Evolutionary conservation across 768 basidiomycete species (phyloP).

Genomic region (Trametes cinnabarina): DNA sequence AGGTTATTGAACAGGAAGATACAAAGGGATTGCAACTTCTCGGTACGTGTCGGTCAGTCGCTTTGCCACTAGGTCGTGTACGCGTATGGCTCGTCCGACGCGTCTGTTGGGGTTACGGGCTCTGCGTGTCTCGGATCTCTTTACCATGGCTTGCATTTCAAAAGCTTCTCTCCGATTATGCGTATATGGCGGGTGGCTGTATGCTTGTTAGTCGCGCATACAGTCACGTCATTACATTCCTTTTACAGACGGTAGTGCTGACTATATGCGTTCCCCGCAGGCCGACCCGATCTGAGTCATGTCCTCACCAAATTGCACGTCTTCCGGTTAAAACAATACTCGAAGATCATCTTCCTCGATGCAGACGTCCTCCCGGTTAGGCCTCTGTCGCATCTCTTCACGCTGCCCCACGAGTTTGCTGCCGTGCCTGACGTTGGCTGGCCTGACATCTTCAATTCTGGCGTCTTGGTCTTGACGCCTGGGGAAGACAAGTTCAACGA

Average conservation of each 20-base stretch:
- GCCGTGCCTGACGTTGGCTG: slow-evolving; percentile 97
- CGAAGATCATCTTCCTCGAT: slow-evolving; percentile 87
- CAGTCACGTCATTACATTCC: background rate
- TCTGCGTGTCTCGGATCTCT: no score
- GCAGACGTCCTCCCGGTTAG: slow-evolving; percentile 88
- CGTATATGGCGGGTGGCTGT: background rate
- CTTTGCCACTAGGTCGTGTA: background rate
- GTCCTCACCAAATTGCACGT: slow-evolving; percentile 96
- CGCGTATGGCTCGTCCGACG: background rate
- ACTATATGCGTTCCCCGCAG: slow-evolving; percentile 39
- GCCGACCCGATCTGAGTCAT: slow-evolving; percentile 89
- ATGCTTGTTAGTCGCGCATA: background rate
- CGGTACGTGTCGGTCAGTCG: slow-evolving; percentile 51
- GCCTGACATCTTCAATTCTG: slow-evolving; percentile 99
- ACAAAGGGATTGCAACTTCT: slow-evolving; percentile 70
- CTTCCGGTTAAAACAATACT: slow-evolving; percentile 86
- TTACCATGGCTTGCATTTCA: no score
- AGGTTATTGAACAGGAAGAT: slow-evolving; percentile 74
- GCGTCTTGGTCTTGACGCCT: slow-evolving; percentile 85
- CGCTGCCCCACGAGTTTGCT: slow-evolving; percentile 76
- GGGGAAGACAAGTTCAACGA: slow-evolving; percentile 79
- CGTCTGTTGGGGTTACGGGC: background rate
- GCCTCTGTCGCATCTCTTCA: slow-evolving; percentile 91
- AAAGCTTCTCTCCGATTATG: no score
- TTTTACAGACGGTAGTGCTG: background rate